Evolutionary conservation across 495 filamentous ascomycete species (phyloP).

Genomic region (Penicillium macrosclerotiorum): DNA sequence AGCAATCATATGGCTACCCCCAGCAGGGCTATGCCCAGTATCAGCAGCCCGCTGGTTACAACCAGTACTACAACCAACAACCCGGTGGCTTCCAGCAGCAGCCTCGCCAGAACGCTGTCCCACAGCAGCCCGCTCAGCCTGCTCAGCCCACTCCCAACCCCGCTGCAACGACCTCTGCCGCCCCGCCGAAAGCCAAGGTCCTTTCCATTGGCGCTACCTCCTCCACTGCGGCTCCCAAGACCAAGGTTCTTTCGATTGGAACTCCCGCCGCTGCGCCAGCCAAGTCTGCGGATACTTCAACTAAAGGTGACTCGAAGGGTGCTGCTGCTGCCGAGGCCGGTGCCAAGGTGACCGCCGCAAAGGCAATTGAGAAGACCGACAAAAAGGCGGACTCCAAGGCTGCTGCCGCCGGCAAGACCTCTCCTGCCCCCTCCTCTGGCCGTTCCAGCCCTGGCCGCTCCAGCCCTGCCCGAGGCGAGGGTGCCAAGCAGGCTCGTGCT

Average conservation of each 20-base stretch:
- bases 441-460: slow-evolving; percentile 65
- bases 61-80: slow-evolving; percentile 58
- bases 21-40: slow-evolving; percentile 47
- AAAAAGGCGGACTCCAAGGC: slow-evolving; percentile 51
- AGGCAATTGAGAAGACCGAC: slow-evolving; percentile 76
- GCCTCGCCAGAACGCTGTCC: slow-evolving; percentile 43
- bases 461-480: slow-evolving; percentile 46
- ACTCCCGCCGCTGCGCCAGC: slow-evolving; percentile 40
- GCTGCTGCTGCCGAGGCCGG: slow-evolving; percentile 50
- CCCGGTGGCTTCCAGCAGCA: slow-evolving; percentile 49
- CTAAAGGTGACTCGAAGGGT: slow-evolving; percentile 52
- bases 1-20: slow-evolving; percentile 40
- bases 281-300: slow-evolving; percentile 51
- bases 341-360: slow-evolving; percentile 73
- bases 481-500: slow-evolving; percentile 60
- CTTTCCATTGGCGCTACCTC: slow-evolving; percentile 37
- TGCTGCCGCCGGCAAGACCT: slow-evolving; percentile 63
- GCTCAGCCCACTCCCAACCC: slow-evolving; percentile 31
- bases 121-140: slow-evolving; percentile 56
- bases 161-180: slow-evolving; percentile 25
- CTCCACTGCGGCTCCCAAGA: slow-evolving; percentile 55
- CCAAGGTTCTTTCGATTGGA: slow-evolving; percentile 70
- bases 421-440: slow-evolving; percentile 75
- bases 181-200: slow-evolving; percentile 36
- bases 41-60: slow-evolving; percentile 53